phyloP scores from a whole-genome alignment of 1,284 basidiomycete genomes.

The Cystobasidiaceae sp. region DNA sequence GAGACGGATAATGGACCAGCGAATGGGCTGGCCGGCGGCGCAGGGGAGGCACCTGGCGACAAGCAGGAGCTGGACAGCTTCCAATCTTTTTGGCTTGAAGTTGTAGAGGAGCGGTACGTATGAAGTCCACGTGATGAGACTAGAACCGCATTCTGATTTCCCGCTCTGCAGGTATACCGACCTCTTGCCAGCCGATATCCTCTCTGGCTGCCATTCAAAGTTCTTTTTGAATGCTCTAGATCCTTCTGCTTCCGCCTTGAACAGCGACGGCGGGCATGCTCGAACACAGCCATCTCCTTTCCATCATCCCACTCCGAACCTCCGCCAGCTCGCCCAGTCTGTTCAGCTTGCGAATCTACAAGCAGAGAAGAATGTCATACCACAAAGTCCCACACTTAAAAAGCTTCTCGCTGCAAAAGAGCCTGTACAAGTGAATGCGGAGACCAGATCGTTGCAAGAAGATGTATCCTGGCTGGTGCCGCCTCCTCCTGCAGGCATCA shows the following conservation, averaged over 20 bases:
- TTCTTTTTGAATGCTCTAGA: conserved; percentile 14
- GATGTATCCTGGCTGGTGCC: conserved; percentile 4
- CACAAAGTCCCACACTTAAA: conserved; percentile 22
- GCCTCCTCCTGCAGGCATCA: not conserved
- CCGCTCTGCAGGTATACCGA: conserved; percentile 8
- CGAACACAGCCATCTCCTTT: conserved; percentile 15
- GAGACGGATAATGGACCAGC: not conserved
- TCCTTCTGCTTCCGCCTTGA: not conserved
- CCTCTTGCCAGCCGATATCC: conserved; percentile 17
- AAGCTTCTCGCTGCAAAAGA: conserved; percentile 27
- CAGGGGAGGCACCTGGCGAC: too few species aligned
- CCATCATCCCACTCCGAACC: conserved; percentile 31
- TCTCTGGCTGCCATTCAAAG: conserved; percentile 21
- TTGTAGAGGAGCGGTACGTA: conserved; percentile 13
- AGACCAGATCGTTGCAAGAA: not conserved
- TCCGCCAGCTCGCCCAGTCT: conserved; percentile 17
- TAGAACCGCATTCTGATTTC: not conserved
- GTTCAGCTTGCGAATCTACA: conserved; percentile 19
- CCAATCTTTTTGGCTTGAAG: conserved; percentile 29
- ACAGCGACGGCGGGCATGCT: not conserved
- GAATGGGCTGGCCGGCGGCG: not conserved
- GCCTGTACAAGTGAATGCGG: not conserved
- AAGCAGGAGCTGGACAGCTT: conserved; percentile 23
- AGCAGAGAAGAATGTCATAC: conserved; percentile 4
- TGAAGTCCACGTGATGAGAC: not conserved